Conservation (phyloP, 305 asterid genomes). For the Solanum hybrid region DNA sequence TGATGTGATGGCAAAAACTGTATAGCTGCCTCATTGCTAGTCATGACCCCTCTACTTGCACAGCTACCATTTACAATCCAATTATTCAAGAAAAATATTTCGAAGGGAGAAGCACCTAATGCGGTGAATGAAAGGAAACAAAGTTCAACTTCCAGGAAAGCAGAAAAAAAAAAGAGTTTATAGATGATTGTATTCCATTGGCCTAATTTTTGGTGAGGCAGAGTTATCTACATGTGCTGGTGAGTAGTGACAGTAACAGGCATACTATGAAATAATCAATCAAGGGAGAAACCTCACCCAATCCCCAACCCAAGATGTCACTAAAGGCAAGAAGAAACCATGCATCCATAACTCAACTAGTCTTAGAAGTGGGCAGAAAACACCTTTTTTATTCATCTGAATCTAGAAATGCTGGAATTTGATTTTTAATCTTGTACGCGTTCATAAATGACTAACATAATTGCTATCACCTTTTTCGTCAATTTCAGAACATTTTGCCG, state of each 20-base stretch:
- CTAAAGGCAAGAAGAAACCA: background rate
- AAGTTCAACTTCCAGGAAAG: background rate
- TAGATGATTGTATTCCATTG: background rate
- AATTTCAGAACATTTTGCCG: slow-evolving; percentile 68
- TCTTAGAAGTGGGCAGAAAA: background rate
- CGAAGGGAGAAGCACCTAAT: background rate
- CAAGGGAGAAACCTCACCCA: background rate
- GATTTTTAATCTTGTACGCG: background rate
- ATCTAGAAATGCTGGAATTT: background rate
- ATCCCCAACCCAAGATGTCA: background rate
- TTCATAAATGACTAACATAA: background rate
- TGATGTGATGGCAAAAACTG: background rate
- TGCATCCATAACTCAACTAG: background rate
- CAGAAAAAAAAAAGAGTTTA: background rate
- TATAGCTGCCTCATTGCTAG: too few relatives aligned
- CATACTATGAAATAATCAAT: background rate
- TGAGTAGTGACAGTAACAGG: background rate
- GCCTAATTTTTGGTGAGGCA: background rate
- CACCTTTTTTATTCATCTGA: background rate
- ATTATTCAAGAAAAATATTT: background rate
- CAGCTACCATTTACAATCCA: background rate
- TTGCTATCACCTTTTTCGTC: background rate
- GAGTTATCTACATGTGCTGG: background rate
- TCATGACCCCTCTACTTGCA: too few relatives aligned
- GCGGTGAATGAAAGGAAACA: background rate